A percentile compares a stretch with the other conserved stretches of the same genome.
Evolutionary conservation across 805 yeast genomes (phyloP).

Genomic region (Candida pseudoglaebosa): DNA sequence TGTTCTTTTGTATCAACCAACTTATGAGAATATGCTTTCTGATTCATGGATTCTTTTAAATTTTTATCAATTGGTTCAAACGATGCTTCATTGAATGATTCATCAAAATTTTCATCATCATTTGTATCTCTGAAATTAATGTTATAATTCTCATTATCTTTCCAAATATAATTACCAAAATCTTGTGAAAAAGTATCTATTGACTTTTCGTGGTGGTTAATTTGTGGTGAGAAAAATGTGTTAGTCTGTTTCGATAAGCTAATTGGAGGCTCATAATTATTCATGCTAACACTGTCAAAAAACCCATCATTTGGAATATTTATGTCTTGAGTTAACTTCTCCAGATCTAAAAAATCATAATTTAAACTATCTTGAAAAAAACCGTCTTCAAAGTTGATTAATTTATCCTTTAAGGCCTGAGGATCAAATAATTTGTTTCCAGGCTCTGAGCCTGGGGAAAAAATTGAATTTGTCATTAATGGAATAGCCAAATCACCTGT

Average conservation of each 20-base stretch:
- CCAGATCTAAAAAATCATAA: constrained; percentile 4
- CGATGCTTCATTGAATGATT: too few relatives aligned
- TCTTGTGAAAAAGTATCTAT: constrained; percentile 9
- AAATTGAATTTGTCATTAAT: constrained; percentile 9
- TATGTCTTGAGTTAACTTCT: constrained; percentile 27
- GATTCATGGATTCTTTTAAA: too few relatives aligned
- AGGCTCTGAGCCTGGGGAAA: constrained; percentile 18
- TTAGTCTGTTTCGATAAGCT: neutral
- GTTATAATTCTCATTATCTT: too few relatives aligned
- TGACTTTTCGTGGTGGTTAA: constrained; percentile 6
- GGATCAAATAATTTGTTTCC: constrained; percentile 13
- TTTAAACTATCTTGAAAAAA: neutral
- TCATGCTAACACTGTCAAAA: constrained; percentile 7
- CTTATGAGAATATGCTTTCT: too few relatives aligned
- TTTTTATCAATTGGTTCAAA: too few relatives aligned
- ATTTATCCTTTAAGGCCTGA: constrained; percentile 2
- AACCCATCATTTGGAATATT: constrained; percentile 24
- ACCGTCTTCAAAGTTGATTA: constrained; percentile 1
- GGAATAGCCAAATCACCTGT: constrained; percentile 7
- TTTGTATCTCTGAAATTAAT: too few relatives aligned
- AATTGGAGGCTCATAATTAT: neutral
- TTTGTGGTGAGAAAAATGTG: constrained; percentile 12
- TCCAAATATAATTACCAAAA: constrained; percentile 12
- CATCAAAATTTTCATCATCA: neutral
- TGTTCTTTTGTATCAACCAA: too few relatives aligned